A percentile compares a stretch with the other conserved stretches of the same genome.
Evolutionary conservation across 2,329 filamentous ascomycete genomes (phyloP).

Genomic region (Epichloe sp.): DNA sequence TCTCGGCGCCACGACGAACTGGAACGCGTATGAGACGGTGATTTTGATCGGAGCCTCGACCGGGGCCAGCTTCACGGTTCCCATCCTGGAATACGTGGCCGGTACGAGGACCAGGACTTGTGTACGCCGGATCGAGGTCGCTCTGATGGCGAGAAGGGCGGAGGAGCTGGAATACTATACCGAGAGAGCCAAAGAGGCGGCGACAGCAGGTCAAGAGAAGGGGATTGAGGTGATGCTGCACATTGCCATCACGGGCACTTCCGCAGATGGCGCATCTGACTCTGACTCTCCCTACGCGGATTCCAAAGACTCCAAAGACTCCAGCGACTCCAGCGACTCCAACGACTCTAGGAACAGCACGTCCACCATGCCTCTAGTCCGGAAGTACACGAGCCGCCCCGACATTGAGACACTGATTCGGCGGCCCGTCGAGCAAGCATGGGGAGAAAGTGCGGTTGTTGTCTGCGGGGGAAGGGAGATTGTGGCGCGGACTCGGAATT

Average conservation of each 20-base stretch:
- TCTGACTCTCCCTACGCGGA: too few species aligned
- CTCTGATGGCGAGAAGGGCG: slow-evolving; percentile 36
- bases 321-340: too few species aligned
- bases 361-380: slow-evolving; percentile 20
- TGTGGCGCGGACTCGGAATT: slow-evolving; percentile 40
- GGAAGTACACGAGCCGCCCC: slow-evolving; percentile 32
- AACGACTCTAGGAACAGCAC: background rate
- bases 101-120: slow-evolving; percentile 29
- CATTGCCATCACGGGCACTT: slow-evolving; percentile 37
- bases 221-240: slow-evolving; percentile 39
- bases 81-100: slow-evolving; percentile 43
- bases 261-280: background rate
- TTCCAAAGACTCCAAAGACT: too few species aligned
- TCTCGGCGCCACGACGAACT: slow-evolving; percentile 40
- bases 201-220: slow-evolving; percentile 24
- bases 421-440: slow-evolving; percentile 40
- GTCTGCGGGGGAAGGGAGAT: slow-evolving; percentile 46
- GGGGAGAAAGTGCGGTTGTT: slow-evolving; percentile 47
- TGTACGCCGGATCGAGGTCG: slow-evolving; percentile 38
- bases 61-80: slow-evolving; percentile 47
- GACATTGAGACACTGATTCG: slow-evolving; percentile 40
- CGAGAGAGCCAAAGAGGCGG: slow-evolving; percentile 31
- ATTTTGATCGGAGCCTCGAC: slow-evolving; percentile 49
- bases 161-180: slow-evolving; percentile 44
- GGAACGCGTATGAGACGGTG: slow-evolving; percentile 46